Evolutionary conservation across 345 rosid species (phyloP), one percentile per base, ranked within the genome.

Genomic region (Gossypium raimondii): DNA sequence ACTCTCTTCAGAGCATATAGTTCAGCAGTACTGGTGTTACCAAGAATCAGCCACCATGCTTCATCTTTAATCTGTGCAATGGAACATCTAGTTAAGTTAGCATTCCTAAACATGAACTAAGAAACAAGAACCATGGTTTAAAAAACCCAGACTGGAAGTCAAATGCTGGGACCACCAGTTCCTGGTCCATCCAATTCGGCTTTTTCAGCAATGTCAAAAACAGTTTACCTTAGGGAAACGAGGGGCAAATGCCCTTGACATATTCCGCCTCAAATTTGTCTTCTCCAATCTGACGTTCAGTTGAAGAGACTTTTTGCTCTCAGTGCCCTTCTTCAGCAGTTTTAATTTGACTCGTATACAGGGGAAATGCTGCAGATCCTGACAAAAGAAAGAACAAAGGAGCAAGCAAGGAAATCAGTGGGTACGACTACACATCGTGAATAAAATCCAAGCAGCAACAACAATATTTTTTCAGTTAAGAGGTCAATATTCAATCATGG

Each of bases 41-140:
- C 96, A 55, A 94, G 93, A 73, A 91, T 84, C 72, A 94, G 78
- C 99, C 98, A 94, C 98, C 99, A 94, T 47, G 97, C 99, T 87
- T 94, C 99, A 75, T 87, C 93, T 91, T 94, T 94, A 67, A 86
- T 66, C 97, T 94, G 41, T 34, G 89, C 68, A 63, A 82, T 59
- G 69, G 52, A 38, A 73, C 38, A 34, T 63, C 25, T n/a, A 64
- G 52, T 66, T 84, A 20, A 81, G 50, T 25, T 63, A 68, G 11
- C 58, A 48, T 75, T 61, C 24, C 47, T 24, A 69, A 57, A 56
- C 38, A 74, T 16, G 2, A 77, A 41, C 45, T 4, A 56, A 60
- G 9, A 50, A 69, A 59, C 41, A 65, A 67, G 13, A 55, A 51
- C 7, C 18, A 51, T 51, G 18, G 55, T 51, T 51, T 51, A 14